Conservation (phyloP, 345 rosid species). For the Eucalyptus cladocalyx region DNA sequence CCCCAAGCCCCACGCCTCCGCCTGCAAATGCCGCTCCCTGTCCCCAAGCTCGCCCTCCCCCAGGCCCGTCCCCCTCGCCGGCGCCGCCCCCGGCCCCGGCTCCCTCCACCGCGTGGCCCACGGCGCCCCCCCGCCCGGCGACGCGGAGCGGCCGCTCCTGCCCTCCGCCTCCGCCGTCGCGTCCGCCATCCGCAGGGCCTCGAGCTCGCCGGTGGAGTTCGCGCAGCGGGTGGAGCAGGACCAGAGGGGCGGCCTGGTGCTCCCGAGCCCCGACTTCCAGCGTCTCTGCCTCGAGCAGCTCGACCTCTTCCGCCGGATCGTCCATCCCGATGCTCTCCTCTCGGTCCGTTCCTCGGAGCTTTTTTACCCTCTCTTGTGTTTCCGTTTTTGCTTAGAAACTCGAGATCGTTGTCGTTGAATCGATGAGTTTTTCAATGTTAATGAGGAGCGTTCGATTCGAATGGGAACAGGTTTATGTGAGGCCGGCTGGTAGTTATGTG, state of each 20-base stretch:
- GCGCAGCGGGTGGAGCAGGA: slow-evolving; percentile 49
- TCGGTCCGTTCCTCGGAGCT: slow-evolving; percentile 25
- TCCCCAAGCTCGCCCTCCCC: not conserved
- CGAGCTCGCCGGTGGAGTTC: slow-evolving; percentile 70
- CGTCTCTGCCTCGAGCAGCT: slow-evolving; percentile 72
- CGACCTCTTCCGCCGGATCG: slow-evolving; percentile 69
- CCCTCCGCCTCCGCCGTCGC: slow-evolving; percentile 80
- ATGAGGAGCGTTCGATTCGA: not conserved
- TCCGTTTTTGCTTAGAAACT: not conserved
- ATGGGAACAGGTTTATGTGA: slow-evolving; percentile 52
- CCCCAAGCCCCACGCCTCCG: not conserved
- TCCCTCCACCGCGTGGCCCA: slow-evolving; percentile 34
- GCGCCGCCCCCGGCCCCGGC: not conserved
- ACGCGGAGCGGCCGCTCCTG: slow-evolving; percentile 4
- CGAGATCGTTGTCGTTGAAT: not conserved
- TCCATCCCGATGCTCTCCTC: slow-evolving; percentile 58
- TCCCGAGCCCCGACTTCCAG: slow-evolving; percentile 78
- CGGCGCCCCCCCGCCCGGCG: slow-evolving; percentile 16
- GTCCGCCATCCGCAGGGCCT: slow-evolving; percentile 50
- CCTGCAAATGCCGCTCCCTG: not conserved
- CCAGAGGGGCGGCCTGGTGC: slow-evolving; percentile 35
- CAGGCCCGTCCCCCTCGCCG: not conserved
- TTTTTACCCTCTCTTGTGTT: rapidly evolving
- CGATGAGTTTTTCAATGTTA: not conserved
- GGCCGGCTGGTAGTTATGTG: slow-evolving; percentile 94